A percentile compares a stretch with the other conserved stretches of the same genome.
These are phyloP conservation scores for Wickerhamiella sergipiensis DNA, from an alignment of 805 yeast species.

Conservation along the genomic window DNA sequence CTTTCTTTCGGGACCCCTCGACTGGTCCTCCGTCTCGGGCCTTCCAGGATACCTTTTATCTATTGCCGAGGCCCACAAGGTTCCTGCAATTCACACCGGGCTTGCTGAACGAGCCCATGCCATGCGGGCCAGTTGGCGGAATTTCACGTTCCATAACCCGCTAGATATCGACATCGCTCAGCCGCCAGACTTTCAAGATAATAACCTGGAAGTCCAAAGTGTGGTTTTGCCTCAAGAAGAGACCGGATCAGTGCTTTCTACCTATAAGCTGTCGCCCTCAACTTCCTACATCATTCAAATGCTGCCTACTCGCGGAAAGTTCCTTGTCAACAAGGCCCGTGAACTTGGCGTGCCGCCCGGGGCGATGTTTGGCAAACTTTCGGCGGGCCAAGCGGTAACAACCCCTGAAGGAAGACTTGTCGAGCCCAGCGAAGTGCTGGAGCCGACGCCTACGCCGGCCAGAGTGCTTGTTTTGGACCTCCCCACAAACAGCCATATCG, in stretches of 20 bases:
- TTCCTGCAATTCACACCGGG: slow-evolving; percentile 21
- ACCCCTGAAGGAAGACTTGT: slow-evolving; percentile 44
- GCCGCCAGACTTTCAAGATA: slow-evolving; percentile 20
- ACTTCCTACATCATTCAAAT: slow-evolving; percentile 57
- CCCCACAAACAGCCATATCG: slow-evolving; percentile 40
- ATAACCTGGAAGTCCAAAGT: slow-evolving; percentile 17
- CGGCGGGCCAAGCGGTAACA: slow-evolving; percentile 45
- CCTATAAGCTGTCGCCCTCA: too few relatives aligned
- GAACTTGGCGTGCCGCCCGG: slow-evolving; percentile 61
- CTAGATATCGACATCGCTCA: slow-evolving; percentile 39
- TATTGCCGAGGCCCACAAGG: slow-evolving; percentile 46
- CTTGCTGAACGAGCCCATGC: slow-evolving; percentile 38
- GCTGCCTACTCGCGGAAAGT: slow-evolving; percentile 61
- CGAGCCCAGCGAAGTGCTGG: slow-evolving; percentile 60
- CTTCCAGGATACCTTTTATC: slow-evolving; percentile 81
- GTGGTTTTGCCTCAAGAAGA: slow-evolving; percentile 7
- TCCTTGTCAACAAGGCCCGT: slow-evolving; percentile 50
- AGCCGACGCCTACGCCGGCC: slow-evolving; percentile 41
- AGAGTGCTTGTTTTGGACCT: slow-evolving; percentile 60
- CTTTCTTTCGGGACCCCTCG: slow-evolving; percentile 63
- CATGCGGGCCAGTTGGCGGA: slow-evolving; percentile 69
- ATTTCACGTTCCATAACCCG: slow-evolving; percentile 61
- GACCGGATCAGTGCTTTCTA: too few relatives aligned
- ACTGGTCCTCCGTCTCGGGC: slow-evolving; percentile 81
- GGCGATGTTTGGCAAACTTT: slow-evolving; percentile 39